Evolutionary conservation across 495 filamentous ascomycete genomes (phyloP), one percentile per base, ranked within the genome.

Genomic region (Aspergillus nidulans): DNA sequence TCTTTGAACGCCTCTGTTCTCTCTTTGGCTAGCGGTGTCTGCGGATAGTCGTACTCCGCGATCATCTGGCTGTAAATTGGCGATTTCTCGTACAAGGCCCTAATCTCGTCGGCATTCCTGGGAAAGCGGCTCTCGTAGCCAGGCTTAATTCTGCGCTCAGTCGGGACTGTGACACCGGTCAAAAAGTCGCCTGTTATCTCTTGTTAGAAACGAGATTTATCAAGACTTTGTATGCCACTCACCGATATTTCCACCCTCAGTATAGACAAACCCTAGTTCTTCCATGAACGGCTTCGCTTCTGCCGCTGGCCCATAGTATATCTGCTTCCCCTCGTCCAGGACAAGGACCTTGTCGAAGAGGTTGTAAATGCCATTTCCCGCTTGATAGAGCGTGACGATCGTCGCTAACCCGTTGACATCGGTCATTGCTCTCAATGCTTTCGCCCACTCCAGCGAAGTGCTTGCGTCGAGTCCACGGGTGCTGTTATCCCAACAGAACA

Each of bases 81-180:
- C 1, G 76, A 78, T 23, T 69, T 69, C 25, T 79, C 69, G 54
- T 80, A 81, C 12, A 47, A 60, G 0, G 56, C 49, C 4, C 68
- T 64, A 25, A 81, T 49, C 15, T 52, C 55, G 3, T 75, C 71
- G 30, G 75, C 70, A 52, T 64, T 81, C 4, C 75, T 72, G 12
- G 77, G 77, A 58, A 80, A 79, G 1, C 63, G 69, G 38, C 60
- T 59, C 48, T 77, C 73, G 44, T 66, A 72, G 1, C 86, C 88
- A 3, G 76, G 71, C 0, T 79, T 77, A 38, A 85, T 79, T 9
- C 72, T 69, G 25, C 89, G 76, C 60, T 90, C 87, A 0, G 74
- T 75, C 0, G 85, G 83, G 59, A 88, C 86, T 3, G 88, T 91
- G 26, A 90, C 72, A 42, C 85, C 81, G 3, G 88, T 91, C 8